A percentile compares a stretch with the other conserved stretches of the same genome.
These are phyloP conservation scores for Fusarium sp. DNA, from an alignment of 2,329 filamentous ascomycete genomes.

Conservation along the genomic window DNA sequence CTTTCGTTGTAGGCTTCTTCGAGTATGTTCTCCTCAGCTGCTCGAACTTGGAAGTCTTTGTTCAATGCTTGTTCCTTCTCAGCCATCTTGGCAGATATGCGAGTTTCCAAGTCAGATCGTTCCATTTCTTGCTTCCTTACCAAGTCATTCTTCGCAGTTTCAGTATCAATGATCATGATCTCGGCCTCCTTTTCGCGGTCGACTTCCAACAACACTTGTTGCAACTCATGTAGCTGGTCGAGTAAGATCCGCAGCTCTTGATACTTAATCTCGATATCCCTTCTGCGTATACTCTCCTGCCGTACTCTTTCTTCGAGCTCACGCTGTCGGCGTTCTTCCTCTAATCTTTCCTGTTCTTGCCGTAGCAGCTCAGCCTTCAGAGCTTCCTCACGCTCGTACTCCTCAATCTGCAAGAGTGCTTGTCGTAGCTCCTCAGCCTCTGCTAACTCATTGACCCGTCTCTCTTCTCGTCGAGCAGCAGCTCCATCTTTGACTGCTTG, in stretches of 20 bases:
- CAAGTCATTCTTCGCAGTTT: conserved; percentile 49
- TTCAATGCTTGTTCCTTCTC: conserved; percentile 54
- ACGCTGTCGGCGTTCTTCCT: conserved; percentile 55
- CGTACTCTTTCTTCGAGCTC: conserved; percentile 56
- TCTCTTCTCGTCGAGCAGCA: conserved; percentile 52
- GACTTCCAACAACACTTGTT: conserved; percentile 55
- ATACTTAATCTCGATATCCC: conserved; percentile 57
- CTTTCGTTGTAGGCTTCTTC: conserved; percentile 60
- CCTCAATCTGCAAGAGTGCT: conserved; percentile 61
- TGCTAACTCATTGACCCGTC: conserved; percentile 51
- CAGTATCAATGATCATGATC: conserved; percentile 44
- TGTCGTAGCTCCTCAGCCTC: conserved; percentile 55
- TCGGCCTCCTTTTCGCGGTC: conserved; percentile 56
- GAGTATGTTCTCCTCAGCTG: conserved; percentile 57
- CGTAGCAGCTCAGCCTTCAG: conserved; percentile 57
- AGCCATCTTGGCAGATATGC: conserved; percentile 49
- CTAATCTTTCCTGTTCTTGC: conserved; percentile 55
- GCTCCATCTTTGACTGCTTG: conserved; percentile 56
- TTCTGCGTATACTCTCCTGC: conserved; percentile 58
- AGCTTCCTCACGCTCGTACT: conserved; percentile 62
- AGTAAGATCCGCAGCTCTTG: conserved; percentile 54
- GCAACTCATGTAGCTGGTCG: conserved; percentile 58
- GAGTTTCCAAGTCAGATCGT: conserved; percentile 47
- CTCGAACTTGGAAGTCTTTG: conserved; percentile 58
- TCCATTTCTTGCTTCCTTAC: conserved; percentile 53